phyloP scores from a whole-genome alignment of 2,329 filamentous ascomycete species.

The Ophiostoma fasciatum region DNA sequence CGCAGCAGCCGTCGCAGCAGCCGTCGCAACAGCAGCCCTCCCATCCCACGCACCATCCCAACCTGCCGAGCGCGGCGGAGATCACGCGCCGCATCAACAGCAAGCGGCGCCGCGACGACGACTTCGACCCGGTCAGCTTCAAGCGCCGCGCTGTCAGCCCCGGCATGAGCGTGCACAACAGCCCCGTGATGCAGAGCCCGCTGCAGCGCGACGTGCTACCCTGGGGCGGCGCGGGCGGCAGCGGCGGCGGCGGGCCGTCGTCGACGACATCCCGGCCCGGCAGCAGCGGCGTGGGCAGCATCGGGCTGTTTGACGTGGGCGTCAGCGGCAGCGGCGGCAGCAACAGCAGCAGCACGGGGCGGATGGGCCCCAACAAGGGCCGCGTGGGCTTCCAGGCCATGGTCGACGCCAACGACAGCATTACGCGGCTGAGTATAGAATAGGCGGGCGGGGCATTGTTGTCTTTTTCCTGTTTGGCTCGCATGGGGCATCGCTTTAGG shows the following conservation, averaged over 20 bases:
- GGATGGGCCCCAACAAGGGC: slow-evolving; percentile 14
- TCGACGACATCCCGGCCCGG: slow-evolving; percentile 28
- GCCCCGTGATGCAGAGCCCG: slow-evolving; percentile 74
- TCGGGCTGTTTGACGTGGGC: slow-evolving; percentile 11
- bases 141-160: slow-evolving; percentile 87
- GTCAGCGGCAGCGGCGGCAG: slow-evolving; percentile 26
- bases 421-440: slow-evolving; percentile 97
- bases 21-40: too few relatives aligned
- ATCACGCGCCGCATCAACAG: slow-evolving; percentile 63
- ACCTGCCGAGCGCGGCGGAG: slow-evolving; percentile 54
- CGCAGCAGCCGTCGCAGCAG: too few relatives aligned
- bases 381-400: background rate
- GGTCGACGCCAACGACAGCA: slow-evolving; percentile 72
- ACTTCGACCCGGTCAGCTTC: slow-evolving; percentile 75
- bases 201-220: slow-evolving; percentile 54
- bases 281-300: slow-evolving; percentile 20
- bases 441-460: slow-evolving; percentile 23
- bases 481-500: too few relatives aligned
- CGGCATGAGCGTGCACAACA: slow-evolving; percentile 81
- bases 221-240: slow-evolving; percentile 53
- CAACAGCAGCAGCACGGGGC: slow-evolving; percentile 25
- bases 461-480: slow-evolving; percentile 4
- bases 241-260: slow-evolving; percentile 20
- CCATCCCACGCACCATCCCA: too few relatives aligned
- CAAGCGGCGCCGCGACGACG: slow-evolving; percentile 67